phyloP scores from a whole-genome alignment of 441 rosid species.

The Isatis lusitanica region DNA sequence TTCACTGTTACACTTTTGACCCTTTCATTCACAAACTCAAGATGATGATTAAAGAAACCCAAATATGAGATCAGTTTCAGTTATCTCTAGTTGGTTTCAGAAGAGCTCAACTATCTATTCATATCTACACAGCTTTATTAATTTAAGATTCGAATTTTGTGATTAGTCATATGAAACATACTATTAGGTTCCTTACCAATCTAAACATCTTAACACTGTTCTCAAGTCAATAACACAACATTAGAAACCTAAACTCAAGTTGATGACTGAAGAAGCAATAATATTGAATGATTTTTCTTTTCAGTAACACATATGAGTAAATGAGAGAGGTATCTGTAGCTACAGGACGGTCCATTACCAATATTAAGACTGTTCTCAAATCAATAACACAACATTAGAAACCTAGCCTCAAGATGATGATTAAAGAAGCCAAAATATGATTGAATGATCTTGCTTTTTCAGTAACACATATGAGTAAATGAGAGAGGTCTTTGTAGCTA shows the following conservation, averaged over 20 bases:
- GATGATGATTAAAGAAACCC: background rate
- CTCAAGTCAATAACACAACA: background rate
- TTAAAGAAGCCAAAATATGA: constrained; percentile 1
- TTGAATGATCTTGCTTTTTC: background rate
- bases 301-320: constrained; percentile 7
- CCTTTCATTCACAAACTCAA: background rate
- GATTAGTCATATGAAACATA: constrained; percentile 7
- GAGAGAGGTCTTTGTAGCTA: constrained; percentile 20
- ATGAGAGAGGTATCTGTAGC: constrained; percentile 20
- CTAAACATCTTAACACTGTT: background rate
- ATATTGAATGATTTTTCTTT: background rate
- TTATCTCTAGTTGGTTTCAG: background rate
- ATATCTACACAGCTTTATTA: background rate
- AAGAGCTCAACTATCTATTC: background rate
- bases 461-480: constrained; percentile 8
- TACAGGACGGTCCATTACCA: no score
- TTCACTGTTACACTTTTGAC: constrained; percentile 22
- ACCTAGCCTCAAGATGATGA: constrained; percentile 19
- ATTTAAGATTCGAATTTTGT: background rate
- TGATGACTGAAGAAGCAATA: background rate
- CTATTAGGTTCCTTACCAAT: background rate
- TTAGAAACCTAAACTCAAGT: constrained; percentile 11
- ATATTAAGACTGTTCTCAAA: background rate
- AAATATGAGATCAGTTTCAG: constrained; percentile 14
- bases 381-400: background rate